Conservation (phyloP, 1,284 basidiomycete species). For the Ceratobasidium sp. region DNA sequence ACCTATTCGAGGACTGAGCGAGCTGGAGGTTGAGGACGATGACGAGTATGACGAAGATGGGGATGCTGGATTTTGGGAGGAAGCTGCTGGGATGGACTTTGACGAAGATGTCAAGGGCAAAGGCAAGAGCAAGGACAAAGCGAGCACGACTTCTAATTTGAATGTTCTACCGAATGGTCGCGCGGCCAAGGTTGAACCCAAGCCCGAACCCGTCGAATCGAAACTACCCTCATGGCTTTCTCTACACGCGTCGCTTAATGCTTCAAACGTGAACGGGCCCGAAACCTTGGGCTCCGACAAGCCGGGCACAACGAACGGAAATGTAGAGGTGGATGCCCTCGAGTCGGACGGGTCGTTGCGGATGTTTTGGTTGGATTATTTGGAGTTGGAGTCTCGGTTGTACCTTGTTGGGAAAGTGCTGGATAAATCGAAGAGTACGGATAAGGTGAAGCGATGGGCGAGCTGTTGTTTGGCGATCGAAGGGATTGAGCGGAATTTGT, state of each 20-base stretch:
- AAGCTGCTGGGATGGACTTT: slow-evolving; percentile 51
- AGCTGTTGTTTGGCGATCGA: slow-evolving; percentile 91
- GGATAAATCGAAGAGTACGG: slow-evolving; percentile 65
- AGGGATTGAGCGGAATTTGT: slow-evolving; percentile 92
- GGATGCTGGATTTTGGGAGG: slow-evolving; percentile 51
- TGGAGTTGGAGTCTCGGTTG: slow-evolving; percentile 82
- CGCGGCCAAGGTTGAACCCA: slow-evolving; percentile 63
- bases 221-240: slow-evolving; percentile 77
- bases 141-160: slow-evolving; percentile 46
- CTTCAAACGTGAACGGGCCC: slow-evolving; percentile 58
- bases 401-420: slow-evolving; percentile 91
- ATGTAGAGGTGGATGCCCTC: slow-evolving; percentile 63
- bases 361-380: slow-evolving; percentile 95
- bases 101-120: slow-evolving; percentile 47
- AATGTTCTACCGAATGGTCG: slow-evolving; percentile 52
- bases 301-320: slow-evolving; percentile 61
- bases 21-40: slow-evolving; percentile 56
- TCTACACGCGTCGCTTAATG: slow-evolving; percentile 73
- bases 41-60: slow-evolving; percentile 59
- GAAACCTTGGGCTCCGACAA: slow-evolving; percentile 64
- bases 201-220: slow-evolving; percentile 54
- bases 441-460: slow-evolving; percentile 68
- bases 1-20: slow-evolving; percentile 1
- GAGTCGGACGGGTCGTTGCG: slow-evolving; percentile 86
- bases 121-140: slow-evolving; percentile 53